A percentile compares a stretch with the other conserved stretches of the same genome.
These are phyloP conservation scores for Nicotiana tomentosiformis DNA, from an alignment of 257 asterid species.

Conservation along the genomic window DNA sequence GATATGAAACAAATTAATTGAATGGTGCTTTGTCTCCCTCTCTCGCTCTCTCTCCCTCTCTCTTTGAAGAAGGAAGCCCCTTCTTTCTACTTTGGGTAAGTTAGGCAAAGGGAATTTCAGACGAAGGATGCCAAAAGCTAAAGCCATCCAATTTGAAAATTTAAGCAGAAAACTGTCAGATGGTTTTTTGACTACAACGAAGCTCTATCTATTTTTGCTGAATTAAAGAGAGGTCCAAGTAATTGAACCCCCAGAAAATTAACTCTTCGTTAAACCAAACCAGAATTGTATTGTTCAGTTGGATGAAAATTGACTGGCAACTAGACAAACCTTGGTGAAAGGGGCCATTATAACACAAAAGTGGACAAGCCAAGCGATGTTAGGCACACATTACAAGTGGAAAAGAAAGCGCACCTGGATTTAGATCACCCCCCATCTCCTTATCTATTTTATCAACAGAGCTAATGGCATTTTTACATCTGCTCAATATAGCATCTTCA, in stretches of 20 bases:
- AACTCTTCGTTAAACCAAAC: not conserved
- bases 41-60: too few species aligned
- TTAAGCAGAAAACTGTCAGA: not conserved
- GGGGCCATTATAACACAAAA: not conserved
- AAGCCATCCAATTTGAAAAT: not conserved
- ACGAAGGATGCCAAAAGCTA: not conserved
- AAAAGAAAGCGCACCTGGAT: slow-evolving; percentile 38
- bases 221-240: not conserved
- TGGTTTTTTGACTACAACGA: not conserved
- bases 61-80: not conserved
- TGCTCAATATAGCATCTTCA: slow-evolving; percentile 62
- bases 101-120: not conserved
- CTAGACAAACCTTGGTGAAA: not conserved
- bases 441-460: slow-evolving; percentile 64
- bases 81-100: not conserved
- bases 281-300: not conserved
- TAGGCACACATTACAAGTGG: slow-evolving; percentile 13
- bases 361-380: not conserved
- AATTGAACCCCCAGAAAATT: not conserved
- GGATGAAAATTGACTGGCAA: not conserved
- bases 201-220: not conserved
- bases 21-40: not conserved
- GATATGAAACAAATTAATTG: not conserved
- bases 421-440: slow-evolving; percentile 46
- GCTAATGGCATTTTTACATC: slow-evolving; percentile 59